Evolutionary conservation across 108 stramenopile species (phyloP), one percentile per base, ranked within the genome.

Genomic region (Fragilaria crotonensis): DNA sequence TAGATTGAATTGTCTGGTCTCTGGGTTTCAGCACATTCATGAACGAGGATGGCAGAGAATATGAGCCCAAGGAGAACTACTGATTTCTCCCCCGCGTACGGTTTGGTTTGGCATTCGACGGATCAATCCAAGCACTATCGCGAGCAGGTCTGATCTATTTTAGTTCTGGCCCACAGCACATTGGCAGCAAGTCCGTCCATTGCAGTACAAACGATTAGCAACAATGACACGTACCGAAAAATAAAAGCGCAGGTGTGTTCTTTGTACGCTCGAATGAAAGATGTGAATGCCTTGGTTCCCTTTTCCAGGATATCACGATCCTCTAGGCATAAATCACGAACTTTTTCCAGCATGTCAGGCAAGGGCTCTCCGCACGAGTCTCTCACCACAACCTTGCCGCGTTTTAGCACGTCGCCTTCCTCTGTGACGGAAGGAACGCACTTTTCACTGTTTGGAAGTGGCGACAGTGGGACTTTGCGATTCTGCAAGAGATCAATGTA

Each of bases 251-350:
- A 90, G 2, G 82, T 81, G 75, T 97, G 95, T 67, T 95, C 97
- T 60, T 93, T 94, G 80, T 99, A 99, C 2, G 95, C 96, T 26
- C 97, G 80, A 60, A 98, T 81, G 56, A 90, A 92, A 21, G 90
- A 92, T 2, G 90, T 92, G 60, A 86, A 93, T 3, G 98, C 99
- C 49, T 84, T 88, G 4, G 97, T 97, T 20, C 97, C 99, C 52
- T 90, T 93, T 63, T 98, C 99, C 1, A 99, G 79, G 45, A 95
- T 50, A 59, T 98, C 99, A 44, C 98, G 76, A 67, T 99, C 98
- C 32, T 64, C 64, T 75, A 94, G 59, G 1, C 81, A 83, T 11
- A 96, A 36, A 1, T 70, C 68, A 52, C 78, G 74, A 29, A 97
- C 76, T 18, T 65, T 64, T 17, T 76, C 79, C 31, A 96, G 71